phyloP scores from a whole-genome alignment of 805 yeast species.

The Candida chilensis region DNA sequence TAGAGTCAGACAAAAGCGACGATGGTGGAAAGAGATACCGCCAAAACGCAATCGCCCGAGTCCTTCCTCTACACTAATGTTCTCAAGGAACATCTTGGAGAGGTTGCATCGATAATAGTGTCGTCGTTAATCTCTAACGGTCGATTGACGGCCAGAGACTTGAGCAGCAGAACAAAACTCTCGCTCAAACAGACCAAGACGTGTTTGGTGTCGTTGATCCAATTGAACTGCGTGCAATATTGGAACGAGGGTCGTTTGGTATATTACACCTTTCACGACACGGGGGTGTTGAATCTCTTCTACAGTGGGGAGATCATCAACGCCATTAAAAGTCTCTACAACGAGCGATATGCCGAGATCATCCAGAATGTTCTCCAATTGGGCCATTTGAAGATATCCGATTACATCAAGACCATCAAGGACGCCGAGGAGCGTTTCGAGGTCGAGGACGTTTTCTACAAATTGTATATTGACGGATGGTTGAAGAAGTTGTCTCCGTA shows the following conservation, averaged over 20 bases:
- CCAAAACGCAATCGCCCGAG: slow-evolving; percentile 52
- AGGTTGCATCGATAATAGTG: slow-evolving; percentile 57
- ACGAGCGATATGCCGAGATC: slow-evolving; percentile 41
- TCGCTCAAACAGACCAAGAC: slow-evolving; percentile 46
- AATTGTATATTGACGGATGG: slow-evolving; percentile 26
- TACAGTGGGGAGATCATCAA: slow-evolving; percentile 73
- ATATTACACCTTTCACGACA: slow-evolving; percentile 52
- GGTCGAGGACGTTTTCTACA: slow-evolving; percentile 11
- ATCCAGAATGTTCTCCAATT: slow-evolving; percentile 60
- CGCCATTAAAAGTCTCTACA: slow-evolving; percentile 35
- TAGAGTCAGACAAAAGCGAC: no score
- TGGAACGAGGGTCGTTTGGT: slow-evolving; percentile 40
- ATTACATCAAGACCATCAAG: slow-evolving; percentile 21
- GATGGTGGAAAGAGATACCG: no score
- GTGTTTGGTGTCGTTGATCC: slow-evolving; percentile 68
- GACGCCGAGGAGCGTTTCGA: slow-evolving; percentile 8
- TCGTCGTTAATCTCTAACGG: slow-evolving; percentile 60
- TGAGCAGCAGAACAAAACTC: slow-evolving; percentile 36
- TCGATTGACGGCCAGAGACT: slow-evolving; percentile 47
- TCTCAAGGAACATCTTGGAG: slow-evolving; percentile 55
- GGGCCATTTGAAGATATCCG: slow-evolving; percentile 56
- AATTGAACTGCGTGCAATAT: slow-evolving; percentile 64
- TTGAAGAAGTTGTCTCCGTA: slow-evolving; percentile 17
- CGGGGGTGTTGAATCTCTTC: slow-evolving; percentile 53
- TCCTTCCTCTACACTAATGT: slow-evolving; percentile 49